Base-by-base conservation (phyloP, 2,329 filamentous ascomycete genomes). In the Diplodia mutila region DNA sequence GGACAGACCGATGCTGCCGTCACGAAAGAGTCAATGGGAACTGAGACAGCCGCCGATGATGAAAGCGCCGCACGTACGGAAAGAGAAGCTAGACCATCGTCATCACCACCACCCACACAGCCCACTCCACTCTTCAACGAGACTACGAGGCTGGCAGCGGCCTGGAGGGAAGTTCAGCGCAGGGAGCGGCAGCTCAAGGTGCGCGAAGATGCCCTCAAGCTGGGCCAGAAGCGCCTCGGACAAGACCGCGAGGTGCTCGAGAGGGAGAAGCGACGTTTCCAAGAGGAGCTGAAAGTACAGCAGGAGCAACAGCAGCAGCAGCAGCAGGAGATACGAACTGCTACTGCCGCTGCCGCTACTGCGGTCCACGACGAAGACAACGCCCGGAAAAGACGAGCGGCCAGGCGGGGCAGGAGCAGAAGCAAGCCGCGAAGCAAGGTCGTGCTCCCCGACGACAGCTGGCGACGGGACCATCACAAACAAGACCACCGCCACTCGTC, bases 201-300 rank as follows among this genome's bases (percentile, higher is more conserved):
- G 9, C 39, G 39, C 7, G 64, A 66, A 51, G 64, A 66, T n/a
- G 39, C 34, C 2, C 53, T 66, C n/a, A 49, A 34, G 32, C 27
- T 27, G 6, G 53, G 53, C 9, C 52, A 49, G 34, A 48, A 49
- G 34, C 64, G 42, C 18, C 64, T 66, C 9, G 42, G 34, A 2
- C 53, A 66, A 27, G 64, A 66, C 18, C 64, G 64, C 14, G 64
- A 49, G 9, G 53, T 25, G 27, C 49, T 66, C 39, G 64, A 66
- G 21, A 59, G 14, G 64, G 64, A 66, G 42, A 48, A 37, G 42
- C 29, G 39, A 4, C 52, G 25, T 2, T 32, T 51, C 21, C 23
- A 32, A 11, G 39, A 59, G 14, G 42, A 42, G 25, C 32, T 48
- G 21, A 25, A 57, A 27, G 34, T n/a, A 11, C 53, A 29, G 18